Conservation (phyloP, 176 grass and related monocot species). For the Triticum monococcum region DNA sequence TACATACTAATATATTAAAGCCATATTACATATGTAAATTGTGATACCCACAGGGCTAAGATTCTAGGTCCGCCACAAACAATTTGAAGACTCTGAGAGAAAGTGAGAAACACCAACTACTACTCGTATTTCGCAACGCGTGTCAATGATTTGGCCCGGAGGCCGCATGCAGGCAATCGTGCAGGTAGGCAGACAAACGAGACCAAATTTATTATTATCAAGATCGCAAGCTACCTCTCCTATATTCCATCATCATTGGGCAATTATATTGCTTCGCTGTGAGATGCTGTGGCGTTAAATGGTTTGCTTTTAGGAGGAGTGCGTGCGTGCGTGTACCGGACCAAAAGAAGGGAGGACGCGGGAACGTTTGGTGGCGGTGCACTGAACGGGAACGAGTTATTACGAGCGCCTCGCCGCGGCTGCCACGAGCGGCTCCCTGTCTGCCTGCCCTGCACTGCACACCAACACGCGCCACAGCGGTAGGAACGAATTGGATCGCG, state of each 20-base stretch:
- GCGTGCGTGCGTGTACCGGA: slow-evolving; percentile 9
- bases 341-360: neutral
- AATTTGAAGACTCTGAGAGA: no score
- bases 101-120: no score
- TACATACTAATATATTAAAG: no score
- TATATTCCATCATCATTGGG: slow-evolving; percentile 6
- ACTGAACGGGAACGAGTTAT: slow-evolving; percentile 18
- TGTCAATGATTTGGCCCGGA: neutral
- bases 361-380: neutral
- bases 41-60: no score
- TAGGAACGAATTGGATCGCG: neutral
- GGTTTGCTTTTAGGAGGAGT: neutral
- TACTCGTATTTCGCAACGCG: neutral
- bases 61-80: no score
- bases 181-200: neutral
- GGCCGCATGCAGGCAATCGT: neutral
- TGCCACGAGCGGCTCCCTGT: slow-evolving; percentile 41
- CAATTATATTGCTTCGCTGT: neutral
- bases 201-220: neutral
- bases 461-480: neutral
- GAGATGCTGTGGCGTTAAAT: neutral
- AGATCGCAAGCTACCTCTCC: no score
- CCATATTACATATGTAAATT: no score
- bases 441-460: neutral
- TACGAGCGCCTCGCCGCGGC: neutral